These are phyloP conservation scores for Tuber calosporum DNA, from an alignment of 495 filamentous ascomycete genomes.

Conservation along the genomic window DNA sequence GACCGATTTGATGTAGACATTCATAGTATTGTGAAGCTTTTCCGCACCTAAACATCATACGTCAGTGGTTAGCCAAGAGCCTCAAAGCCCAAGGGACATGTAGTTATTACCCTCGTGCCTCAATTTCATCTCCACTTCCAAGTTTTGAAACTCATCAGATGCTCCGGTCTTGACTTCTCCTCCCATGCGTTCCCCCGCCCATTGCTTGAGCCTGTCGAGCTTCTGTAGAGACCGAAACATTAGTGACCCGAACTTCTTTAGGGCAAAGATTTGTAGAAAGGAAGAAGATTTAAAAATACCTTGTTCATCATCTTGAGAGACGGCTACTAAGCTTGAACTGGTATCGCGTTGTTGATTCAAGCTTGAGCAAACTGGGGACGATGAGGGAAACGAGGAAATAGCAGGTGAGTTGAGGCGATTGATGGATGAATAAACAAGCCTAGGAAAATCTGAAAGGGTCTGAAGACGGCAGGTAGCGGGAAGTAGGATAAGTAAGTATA, in stretches of 20 bases:
- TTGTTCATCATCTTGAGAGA: slow-evolving; percentile 38
- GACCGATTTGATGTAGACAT: slow-evolving; percentile 78
- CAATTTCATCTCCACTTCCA: slow-evolving; percentile 89
- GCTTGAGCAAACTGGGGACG: slow-evolving; percentile 12
- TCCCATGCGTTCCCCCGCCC: slow-evolving; percentile 96
- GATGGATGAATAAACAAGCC: slow-evolving; percentile 17
- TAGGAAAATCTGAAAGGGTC: not conserved
- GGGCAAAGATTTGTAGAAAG: not conserved
- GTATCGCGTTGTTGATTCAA: not conserved
- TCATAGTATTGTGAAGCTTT: slow-evolving; percentile 83
- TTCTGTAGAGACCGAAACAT: slow-evolving; percentile 50
- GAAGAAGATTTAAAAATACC: slow-evolving; percentile 21
- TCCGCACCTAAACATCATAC: slow-evolving; percentile 63
- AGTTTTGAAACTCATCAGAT: slow-evolving; percentile 85
- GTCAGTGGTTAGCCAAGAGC: not conserved
- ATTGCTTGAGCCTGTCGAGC: slow-evolving; percentile 94
- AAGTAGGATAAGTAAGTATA: not conserved
- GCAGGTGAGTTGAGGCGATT: slow-evolving; percentile 11
- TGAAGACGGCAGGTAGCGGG: not conserved
- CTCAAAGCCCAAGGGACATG: not conserved
- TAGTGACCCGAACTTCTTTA: slow-evolving; percentile 1
- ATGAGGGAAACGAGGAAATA: slow-evolving; percentile 2
- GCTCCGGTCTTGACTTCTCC: slow-evolving; percentile 80
- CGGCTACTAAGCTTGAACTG: slow-evolving; percentile 22
- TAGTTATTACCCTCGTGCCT: slow-evolving; percentile 72